phyloP scores from a whole-genome alignment of 495 filamentous ascomycete species.

The Evernia prunastri region DNA sequence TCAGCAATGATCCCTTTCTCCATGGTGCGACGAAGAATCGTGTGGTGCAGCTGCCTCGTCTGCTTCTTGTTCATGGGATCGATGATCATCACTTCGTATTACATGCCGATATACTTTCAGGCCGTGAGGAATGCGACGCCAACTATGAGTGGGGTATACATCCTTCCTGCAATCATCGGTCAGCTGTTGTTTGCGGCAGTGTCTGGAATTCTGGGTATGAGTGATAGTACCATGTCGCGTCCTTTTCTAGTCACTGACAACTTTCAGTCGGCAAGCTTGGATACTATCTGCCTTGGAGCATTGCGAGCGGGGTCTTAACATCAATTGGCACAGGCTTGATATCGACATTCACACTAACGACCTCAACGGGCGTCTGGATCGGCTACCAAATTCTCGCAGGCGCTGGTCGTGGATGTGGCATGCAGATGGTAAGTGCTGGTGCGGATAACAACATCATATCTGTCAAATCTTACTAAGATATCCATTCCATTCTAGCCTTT shows the following conservation, averaged over 20 bases:
- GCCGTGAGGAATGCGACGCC: slow-evolving; percentile 29
- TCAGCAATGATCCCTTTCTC: slow-evolving; percentile 46
- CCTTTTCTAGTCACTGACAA: slow-evolving; percentile 18
- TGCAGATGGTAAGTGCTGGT: slow-evolving; percentile 37
- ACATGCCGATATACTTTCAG: slow-evolving; percentile 42
- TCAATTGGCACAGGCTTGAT: slow-evolving; percentile 45
- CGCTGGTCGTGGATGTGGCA: slow-evolving; percentile 42
- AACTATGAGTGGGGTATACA: slow-evolving; percentile 35
- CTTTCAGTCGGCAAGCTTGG: slow-evolving; percentile 36
- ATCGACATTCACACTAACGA: slow-evolving; percentile 41
- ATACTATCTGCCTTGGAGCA: slow-evolving; percentile 44
- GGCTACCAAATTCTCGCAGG: slow-evolving; percentile 56
- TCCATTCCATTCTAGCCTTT: slow-evolving; percentile 31
- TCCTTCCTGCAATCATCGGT: slow-evolving; percentile 42
- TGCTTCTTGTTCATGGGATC: slow-evolving; percentile 26
- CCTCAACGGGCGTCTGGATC: slow-evolving; percentile 43
- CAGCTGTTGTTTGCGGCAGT: slow-evolving; percentile 43
- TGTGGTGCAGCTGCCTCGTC: slow-evolving; percentile 33
- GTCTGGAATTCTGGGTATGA: slow-evolving; percentile 39
- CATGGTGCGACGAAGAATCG: slow-evolving; percentile 30
- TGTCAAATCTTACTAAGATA: slow-evolving; percentile 9
- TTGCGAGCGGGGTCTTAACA: slow-evolving; percentile 29
- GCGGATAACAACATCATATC: slow-evolving; percentile 32
- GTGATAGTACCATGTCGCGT: not conserved
- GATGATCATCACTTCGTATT: slow-evolving; percentile 30